Evolutionary conservation across 345 rosid genomes (phyloP).

Genomic region (Lumnitzera littorea): DNA sequence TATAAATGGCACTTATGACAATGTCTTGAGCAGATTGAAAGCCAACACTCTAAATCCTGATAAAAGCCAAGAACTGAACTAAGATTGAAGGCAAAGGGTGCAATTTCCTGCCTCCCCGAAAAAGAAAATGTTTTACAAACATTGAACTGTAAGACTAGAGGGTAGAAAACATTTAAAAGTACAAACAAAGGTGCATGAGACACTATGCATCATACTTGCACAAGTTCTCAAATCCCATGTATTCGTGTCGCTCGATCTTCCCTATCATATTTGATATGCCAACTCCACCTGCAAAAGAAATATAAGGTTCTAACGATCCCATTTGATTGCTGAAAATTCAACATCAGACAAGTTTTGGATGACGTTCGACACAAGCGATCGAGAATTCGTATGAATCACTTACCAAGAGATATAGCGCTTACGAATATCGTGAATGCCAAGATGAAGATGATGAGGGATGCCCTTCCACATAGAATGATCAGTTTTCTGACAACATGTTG

Average conservation of each 20-base stretch:
- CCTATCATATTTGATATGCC: slow-evolving; percentile 46
- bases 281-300: slow-evolving; percentile 36
- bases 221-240: slow-evolving; percentile 63
- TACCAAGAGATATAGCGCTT: slow-evolving; percentile 61
- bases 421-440: slow-evolving; percentile 47
- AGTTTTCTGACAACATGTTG: slow-evolving; percentile 53
- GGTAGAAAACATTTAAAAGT: background rate
- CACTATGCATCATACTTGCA: slow-evolving; percentile 37
- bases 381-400: background rate
- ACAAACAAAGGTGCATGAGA: background rate
- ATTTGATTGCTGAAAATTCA: too few relatives aligned
- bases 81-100: too few relatives aligned
- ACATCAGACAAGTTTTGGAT: background rate
- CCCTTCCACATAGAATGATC: slow-evolving; percentile 42
- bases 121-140: too few relatives aligned
- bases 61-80: too few relatives aligned
- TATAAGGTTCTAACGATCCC: background rate
- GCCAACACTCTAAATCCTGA: too few relatives aligned
- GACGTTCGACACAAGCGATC: background rate
- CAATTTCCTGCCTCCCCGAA: too few relatives aligned
- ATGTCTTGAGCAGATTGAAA: too few relatives aligned
- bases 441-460: slow-evolving; percentile 67
- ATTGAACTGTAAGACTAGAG: too few relatives aligned
- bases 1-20: too few relatives aligned
- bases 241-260: slow-evolving; percentile 38